Conservation (phyloP, 129 eudicot genomes). For the Chrysanthemum makinoi region DNA sequence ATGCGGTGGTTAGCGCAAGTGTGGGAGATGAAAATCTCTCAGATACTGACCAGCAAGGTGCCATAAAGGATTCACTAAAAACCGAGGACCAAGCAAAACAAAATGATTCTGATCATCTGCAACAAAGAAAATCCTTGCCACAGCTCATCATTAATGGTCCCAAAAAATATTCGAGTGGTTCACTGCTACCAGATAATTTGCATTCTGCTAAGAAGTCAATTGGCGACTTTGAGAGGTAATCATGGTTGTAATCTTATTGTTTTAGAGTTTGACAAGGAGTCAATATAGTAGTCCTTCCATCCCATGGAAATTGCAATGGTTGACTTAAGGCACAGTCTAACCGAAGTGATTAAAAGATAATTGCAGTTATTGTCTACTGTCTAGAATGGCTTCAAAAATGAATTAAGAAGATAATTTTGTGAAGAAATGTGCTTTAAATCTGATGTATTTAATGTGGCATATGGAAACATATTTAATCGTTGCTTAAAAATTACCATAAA, state of each 20-base stretch:
- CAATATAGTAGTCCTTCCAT: background rate
- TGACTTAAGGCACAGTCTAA: background rate
- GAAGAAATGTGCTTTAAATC: background rate
- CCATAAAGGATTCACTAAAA: slow-evolving; percentile 30
- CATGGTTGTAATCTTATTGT: background rate
- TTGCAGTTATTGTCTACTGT: background rate
- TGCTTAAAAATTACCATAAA: background rate
- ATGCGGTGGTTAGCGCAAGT: slow-evolving; percentile 47
- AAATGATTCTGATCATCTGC: slow-evolving; percentile 21
- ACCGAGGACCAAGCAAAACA: slow-evolving; percentile 40
- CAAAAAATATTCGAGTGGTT: slow-evolving; percentile 58
- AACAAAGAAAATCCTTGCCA: slow-evolving; percentile 34
- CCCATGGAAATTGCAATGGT: background rate
- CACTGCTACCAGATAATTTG: slow-evolving; percentile 60
- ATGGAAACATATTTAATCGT: background rate
- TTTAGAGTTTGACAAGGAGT: background rate
- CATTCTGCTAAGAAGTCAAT: slow-evolving; percentile 51
- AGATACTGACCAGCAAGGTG: slow-evolving; percentile 44
- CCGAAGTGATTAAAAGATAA: background rate
- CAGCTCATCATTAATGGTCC: slow-evolving; percentile 44
- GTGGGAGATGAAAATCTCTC: slow-evolving; percentile 43
- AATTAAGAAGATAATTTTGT: background rate
- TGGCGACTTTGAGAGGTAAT: slow-evolving; percentile 71
- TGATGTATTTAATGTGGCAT: background rate
- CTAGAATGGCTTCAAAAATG: slow-evolving; percentile 2